Evolutionary conservation across 768 basidiomycete genomes (phyloP), one percentile per base, ranked within the genome.

Genomic region (Inosperma sp.): DNA sequence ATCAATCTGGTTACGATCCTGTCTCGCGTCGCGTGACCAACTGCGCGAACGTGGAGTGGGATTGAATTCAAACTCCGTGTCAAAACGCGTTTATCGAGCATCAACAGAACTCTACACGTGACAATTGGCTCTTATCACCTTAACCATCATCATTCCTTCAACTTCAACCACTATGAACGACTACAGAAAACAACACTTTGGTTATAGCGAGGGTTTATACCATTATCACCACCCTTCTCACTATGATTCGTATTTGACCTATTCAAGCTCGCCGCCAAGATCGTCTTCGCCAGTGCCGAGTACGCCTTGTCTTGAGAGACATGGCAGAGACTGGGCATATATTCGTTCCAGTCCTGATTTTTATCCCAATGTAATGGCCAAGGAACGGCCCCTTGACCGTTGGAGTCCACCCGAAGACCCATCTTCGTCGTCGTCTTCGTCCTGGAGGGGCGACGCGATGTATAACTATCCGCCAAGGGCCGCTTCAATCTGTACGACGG

Each of bases 21-120:
- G 22, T 49, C 47, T 53, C n/a, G 43, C 33, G 45, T 56, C 62
- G 55, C 62, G 66, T 72, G 68, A 70, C 66, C 35, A 62, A 58
- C 65, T 65, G 68, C 67, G 59, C 45, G 57, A 54, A 59, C 56
- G 60, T 67, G 68, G 70, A 66, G 66, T 58, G 53, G 42, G 33
- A 23, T 45, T 33, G 48, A 52, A 46, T 68, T 60, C 5, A 60
- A 63, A 57, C 71, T 69, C 68, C 68, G 70, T 59, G 35, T 51
- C 48, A 70, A 74, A 73, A 72, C 72, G 71, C 71, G 73, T 74
- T 76, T 67, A 72, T 62, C 58, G 42, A 31, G 56, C 59, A 59
- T 60, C 51, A 59, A 66, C 69, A 64, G 67, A 65, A 55, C 47
- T 25, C 46, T 39, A 17, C 74, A 75, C 73, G 75, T 75, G 73